These are phyloP conservation scores for Ophiostoma australiae DNA, from an alignment of 2,329 filamentous ascomycete genomes.

Conservation along the genomic window DNA sequence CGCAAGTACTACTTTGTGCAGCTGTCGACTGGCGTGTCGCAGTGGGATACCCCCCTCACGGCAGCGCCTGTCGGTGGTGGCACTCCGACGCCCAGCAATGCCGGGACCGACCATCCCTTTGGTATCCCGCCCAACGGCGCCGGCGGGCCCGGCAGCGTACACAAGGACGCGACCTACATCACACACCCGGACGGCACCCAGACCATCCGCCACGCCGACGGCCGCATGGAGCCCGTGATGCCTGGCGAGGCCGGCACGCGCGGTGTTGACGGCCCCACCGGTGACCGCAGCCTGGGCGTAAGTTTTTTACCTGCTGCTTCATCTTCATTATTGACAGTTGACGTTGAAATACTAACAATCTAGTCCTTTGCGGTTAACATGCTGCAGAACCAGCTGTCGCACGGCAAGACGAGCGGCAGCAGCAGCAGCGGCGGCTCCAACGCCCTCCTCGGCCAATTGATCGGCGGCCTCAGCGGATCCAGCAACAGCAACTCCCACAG, in stretches of 20 bases:
- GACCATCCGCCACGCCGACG: slow-evolving; percentile 57
- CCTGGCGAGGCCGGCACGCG: slow-evolving; percentile 42
- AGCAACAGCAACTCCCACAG: slow-evolving; percentile 32
- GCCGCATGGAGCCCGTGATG: slow-evolving; percentile 55
- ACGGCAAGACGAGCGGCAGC: slow-evolving; percentile 35
- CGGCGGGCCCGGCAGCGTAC: slow-evolving; percentile 25
- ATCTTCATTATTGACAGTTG: neutral
- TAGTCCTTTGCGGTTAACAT: slow-evolving; percentile 59
- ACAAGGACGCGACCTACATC: slow-evolving; percentile 46
- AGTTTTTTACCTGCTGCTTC: slow-evolving; percentile 30
- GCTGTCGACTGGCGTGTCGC: slow-evolving; percentile 64
- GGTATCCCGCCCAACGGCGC: slow-evolving; percentile 40
- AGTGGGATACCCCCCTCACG: slow-evolving; percentile 68
- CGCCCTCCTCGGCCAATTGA: slow-evolving; percentile 45
- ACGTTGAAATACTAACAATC: neutral
- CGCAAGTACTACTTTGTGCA: slow-evolving; percentile 69
- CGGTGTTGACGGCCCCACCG: slow-evolving; percentile 36
- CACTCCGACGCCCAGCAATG: slow-evolving; percentile 48
- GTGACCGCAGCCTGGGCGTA: slow-evolving; percentile 62
- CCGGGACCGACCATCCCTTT: slow-evolving; percentile 57
- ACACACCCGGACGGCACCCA: slow-evolving; percentile 59
- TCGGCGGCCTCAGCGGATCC: slow-evolving; percentile 39
- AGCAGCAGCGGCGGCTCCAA: slow-evolving; percentile 36
- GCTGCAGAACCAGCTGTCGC: slow-evolving; percentile 44
- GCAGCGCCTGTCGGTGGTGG: slow-evolving; percentile 52